Evolutionary conservation across 768 basidiomycete species (phyloP), one percentile per base, ranked within the genome.

Genomic region (Fomitopsis serialis): DNA sequence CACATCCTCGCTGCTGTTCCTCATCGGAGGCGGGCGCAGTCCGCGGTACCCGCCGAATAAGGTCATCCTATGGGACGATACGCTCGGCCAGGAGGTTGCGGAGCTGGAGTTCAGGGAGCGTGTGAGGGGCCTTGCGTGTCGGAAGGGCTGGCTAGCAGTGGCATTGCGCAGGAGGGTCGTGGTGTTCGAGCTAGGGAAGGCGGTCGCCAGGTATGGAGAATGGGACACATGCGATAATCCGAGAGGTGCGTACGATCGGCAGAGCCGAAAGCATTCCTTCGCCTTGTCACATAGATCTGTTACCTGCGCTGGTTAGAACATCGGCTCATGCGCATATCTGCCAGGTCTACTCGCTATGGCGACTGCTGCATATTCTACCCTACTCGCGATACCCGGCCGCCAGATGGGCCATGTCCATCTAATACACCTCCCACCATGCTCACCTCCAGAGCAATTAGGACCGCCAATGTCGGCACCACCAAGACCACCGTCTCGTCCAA

Each of bases 11-110:
- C 72, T 95, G 21, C 74, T 94, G 46, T 92, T 93, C 68, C 82
- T 95, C 45, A 75, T 93, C 51, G 92, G 92, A 46, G 92, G 92
- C 43, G 91, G 92, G 36, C 79, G 84, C 51, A 92, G 89, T 66
- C 92, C 92, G 27, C 79, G 87, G 10, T 95, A 93, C 70, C 89
- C 93, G 25, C 89, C 87, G 25, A 95, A 95, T 71, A 95, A 96
- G 72, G 89, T 94, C 50, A 77, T 95, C 58, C 67, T 96, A 50
- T 95, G 91, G 91, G 88, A 95, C 68, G 92, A 92, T 70, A 78
- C 77, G 2, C 70, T 79, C 3, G 81, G 81, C n/a, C 72, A 74
- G 55, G 89, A 93, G 65, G 87, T 92, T 46, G 90, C 89, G 35
- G 91, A 94, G 67, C 78, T 95, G 54, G 92, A 94, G 70, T 95